Conservation (phyloP, 2,329 filamentous ascomycete genomes). For the Pseudogymnoascus sp. region DNA sequence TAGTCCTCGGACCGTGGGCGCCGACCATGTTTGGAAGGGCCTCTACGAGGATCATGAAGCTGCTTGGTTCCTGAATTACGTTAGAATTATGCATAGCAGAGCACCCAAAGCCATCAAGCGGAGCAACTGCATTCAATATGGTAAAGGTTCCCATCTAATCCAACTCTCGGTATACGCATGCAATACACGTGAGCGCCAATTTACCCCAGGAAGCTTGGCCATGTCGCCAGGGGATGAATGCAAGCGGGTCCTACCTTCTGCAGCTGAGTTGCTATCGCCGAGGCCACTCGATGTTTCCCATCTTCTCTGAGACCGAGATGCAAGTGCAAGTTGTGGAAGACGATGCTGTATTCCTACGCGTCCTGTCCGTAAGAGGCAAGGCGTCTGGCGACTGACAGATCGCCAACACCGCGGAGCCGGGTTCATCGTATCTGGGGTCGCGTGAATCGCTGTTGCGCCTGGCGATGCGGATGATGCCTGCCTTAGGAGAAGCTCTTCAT, state of each 20-base stretch:
- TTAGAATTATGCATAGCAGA: not conserved
- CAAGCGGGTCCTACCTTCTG: not conserved
- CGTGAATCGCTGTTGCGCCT: not conserved
- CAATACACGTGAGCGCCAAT: not conserved
- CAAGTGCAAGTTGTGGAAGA: not conserved
- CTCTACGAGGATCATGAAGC: constrained; percentile 5
- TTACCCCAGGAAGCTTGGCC: not conserved
- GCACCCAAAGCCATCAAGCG: not conserved
- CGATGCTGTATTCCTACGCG: not conserved
- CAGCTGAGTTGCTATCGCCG: constrained; percentile 4
- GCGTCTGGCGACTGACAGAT: constrained; percentile 1
- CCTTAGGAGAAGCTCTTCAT: constrained; percentile 5
- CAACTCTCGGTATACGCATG: not conserved
- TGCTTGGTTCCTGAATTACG: not conserved
- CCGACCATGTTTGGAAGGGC: constrained; percentile 3
- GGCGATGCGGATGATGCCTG: constrained; percentile 2
- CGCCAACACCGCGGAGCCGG: constrained; percentile 2
- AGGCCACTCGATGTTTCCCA: constrained; percentile 8
- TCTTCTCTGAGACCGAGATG: not conserved
- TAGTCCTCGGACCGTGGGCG: not conserved
- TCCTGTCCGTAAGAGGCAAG: constrained; percentile 1
- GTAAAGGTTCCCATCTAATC: not conserved
- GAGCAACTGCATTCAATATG: not conserved
- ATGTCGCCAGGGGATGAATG: not conserved
- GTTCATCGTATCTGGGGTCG: not conserved